These are phyloP conservation scores for Fusarium ramigenum DNA, from an alignment of 2,329 filamentous ascomycete genomes.

Conservation along the genomic window DNA sequence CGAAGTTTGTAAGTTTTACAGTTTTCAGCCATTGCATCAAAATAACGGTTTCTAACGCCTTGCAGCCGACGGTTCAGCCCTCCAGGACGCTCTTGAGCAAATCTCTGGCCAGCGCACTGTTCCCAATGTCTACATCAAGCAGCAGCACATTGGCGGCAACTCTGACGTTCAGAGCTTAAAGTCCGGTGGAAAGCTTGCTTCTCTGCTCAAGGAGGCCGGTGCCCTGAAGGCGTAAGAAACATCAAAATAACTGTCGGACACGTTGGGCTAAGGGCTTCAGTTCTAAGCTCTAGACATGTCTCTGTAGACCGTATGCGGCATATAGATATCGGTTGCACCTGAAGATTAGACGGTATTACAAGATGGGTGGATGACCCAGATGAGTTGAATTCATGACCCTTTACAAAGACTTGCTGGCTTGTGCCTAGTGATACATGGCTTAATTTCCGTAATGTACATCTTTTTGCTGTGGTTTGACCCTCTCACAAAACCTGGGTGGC, in stretches of 20 bases:
- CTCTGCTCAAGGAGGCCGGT: conserved; percentile 54
- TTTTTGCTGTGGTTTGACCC: neutral
- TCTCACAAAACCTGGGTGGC: conserved; percentile 75
- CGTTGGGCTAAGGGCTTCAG: conserved; percentile 26
- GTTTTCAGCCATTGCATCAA: neutral
- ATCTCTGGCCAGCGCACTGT: conserved; percentile 88
- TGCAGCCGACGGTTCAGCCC: conserved; percentile 79
- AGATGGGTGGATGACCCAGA: conserved; percentile 7
- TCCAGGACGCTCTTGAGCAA: conserved; percentile 84
- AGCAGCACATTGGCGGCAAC: conserved; percentile 96
- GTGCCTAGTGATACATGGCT: conserved; percentile 39
- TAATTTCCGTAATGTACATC: conserved; percentile 35
- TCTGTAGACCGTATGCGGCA: neutral
- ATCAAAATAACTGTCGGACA: neutral
- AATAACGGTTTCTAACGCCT: conserved; percentile 27
- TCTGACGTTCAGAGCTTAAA: conserved; percentile 78
- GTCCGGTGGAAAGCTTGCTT: conserved; percentile 51
- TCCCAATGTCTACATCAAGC: conserved; percentile 92
- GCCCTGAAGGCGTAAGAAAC: conserved; percentile 54
- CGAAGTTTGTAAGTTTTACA: conserved; percentile 73
- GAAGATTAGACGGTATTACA: neutral
- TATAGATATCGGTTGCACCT: conserved; percentile 6
- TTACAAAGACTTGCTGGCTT: conserved; percentile 14
- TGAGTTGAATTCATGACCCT: conserved; percentile 31
- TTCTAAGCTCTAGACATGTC: conserved; percentile 35